Evolutionary conservation across 768 basidiomycete species (phyloP), one percentile per base, ranked within the genome.

Genomic region (Pleurotus pulmonarius): DNA sequence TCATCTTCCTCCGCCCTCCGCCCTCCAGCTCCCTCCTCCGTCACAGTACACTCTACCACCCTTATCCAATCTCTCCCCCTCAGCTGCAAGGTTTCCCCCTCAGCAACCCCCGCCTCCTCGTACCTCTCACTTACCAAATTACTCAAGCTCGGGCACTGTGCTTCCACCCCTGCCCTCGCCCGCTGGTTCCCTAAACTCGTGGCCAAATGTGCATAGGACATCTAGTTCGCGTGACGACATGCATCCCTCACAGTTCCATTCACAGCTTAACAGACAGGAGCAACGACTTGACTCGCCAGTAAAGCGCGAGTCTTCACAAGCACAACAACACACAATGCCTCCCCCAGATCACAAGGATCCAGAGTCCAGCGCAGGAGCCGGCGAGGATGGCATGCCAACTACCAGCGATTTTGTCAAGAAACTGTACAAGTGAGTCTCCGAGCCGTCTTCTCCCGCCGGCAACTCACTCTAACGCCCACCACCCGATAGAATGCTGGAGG

Each of bases 381-480:
- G 67, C 22, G 90, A 92, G 57, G 90, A 92, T 65, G 76, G 78
- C 56, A 88, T 92, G 89, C 87, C 91, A 1, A 83, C 88, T n/a
- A 90, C 94, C 29, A 87, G 85, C 63, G 93, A 95, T 72, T 96
- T 96, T 68, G 93, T 95, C 61, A 94, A 94, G 76, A 95, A 94
- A 69, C 74, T 96, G 7, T 94, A 89, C 88, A 91, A 89, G 93
- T 94, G 44, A 59, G 81, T 69, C 26, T 34, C 29, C 37, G 24
- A 8, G n/a, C 38, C 39, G 34, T 46, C 24, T 47, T 49, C 49
- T 43, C 22, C 45, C 29, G 55, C 34, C 49, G 5, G 37, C 6
- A n/a, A 41, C 3, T 39, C 49, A 15, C 34, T 12, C 40, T 34
- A 34, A 34, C 29, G 9, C 15, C 18, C 37, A 49, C 46, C 51